phyloP scores from a whole-genome alignment of 306 rosid species.

The Astragalus membranaceus region DNA sequence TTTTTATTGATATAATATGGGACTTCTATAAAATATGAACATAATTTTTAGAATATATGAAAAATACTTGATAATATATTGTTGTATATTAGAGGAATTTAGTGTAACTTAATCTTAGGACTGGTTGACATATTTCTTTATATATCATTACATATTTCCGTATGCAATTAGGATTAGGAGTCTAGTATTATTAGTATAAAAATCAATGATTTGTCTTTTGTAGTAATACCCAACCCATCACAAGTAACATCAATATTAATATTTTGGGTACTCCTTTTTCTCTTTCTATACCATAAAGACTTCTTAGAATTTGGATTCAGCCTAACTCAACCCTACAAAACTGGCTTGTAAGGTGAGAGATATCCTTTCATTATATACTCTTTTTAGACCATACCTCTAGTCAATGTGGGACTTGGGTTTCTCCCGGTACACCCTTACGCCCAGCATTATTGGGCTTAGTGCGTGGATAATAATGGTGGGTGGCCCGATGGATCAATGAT shows the following conservation, averaged over 20 bases:
- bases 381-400: no score
- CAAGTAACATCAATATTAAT: background rate
- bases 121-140: background rate
- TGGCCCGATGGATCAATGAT: no score
- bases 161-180: background rate
- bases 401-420: no score
- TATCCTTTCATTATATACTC: no score
- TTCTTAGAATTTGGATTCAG: no score
- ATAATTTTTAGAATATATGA: background rate
- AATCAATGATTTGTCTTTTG: background rate
- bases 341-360: no score
- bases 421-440: no score
- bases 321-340: no score
- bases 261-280: background rate
- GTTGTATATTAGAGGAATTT: background rate
- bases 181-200: background rate
- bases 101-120: background rate
- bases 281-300: background rate
- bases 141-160: background rate
- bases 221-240: background rate
- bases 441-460: no score
- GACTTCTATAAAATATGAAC: background rate
- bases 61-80: background rate
- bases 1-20: background rate
- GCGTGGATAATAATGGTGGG: no score